These are phyloP conservation scores for Neobulgaria alba DNA, from an alignment of 2,329 filamentous ascomycete species.

Conservation along the genomic window DNA sequence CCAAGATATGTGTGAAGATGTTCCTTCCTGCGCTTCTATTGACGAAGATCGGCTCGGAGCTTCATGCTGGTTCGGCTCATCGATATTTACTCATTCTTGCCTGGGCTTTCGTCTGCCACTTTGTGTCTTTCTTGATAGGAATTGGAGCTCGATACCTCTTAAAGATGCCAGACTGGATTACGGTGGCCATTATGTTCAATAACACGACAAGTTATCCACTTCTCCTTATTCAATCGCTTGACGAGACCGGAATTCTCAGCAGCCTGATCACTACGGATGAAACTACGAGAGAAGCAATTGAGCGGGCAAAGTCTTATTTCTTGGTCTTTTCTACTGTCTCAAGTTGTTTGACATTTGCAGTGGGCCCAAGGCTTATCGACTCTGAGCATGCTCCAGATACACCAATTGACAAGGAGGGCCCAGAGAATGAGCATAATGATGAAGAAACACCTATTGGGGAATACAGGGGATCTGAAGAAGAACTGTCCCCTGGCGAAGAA, in stretches of 20 bases:
- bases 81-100: slow-evolving; percentile 33
- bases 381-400: slow-evolving; percentile 31
- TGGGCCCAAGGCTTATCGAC: slow-evolving; percentile 51
- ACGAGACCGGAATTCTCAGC: slow-evolving; percentile 35
- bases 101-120: slow-evolving; percentile 35
- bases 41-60: slow-evolving; percentile 36
- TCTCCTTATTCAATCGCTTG: slow-evolving; percentile 33
- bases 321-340: slow-evolving; percentile 56
- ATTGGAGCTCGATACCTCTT: slow-evolving; percentile 31
- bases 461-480: slow-evolving; percentile 8
- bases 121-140: slow-evolving; percentile 35
- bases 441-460: slow-evolving; percentile 42
- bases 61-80: slow-evolving; percentile 30
- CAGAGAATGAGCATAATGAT: slow-evolving; percentile 46
- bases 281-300: slow-evolving; percentile 40
- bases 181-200: slow-evolving; percentile 39
- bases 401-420: slow-evolving; percentile 33
- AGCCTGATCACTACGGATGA: slow-evolving; percentile 35
- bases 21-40: slow-evolving; percentile 39
- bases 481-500: slow-evolving; percentile 15
- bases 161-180: slow-evolving; percentile 38
- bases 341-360: slow-evolving; percentile 54
- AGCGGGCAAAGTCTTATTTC: slow-evolving; percentile 57
- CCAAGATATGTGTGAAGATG: slow-evolving; percentile 38
- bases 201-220: slow-evolving; percentile 41